phyloP scores from a whole-genome alignment of 108 stramenopile species.

The Fragilaria radians region DNA sequence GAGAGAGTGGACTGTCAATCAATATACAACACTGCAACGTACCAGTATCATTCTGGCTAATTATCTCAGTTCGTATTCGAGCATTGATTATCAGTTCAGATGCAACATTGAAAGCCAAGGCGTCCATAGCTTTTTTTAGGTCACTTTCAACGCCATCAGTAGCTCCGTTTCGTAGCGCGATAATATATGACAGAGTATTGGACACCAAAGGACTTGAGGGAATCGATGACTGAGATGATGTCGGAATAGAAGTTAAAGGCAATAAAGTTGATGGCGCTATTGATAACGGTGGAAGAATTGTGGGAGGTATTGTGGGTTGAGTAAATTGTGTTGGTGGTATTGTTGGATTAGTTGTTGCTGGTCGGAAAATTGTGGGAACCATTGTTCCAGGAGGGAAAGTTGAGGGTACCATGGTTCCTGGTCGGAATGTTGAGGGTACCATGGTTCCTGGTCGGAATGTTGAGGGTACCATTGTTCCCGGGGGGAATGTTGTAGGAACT shows the following conservation, averaged over 20 bases:
- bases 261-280: too few relatives aligned
- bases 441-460: not conserved
- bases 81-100: not conserved
- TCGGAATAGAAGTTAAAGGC: constrained; percentile 4
- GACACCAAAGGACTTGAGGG: not conserved
- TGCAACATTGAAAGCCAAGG: constrained; percentile 16
- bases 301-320: not conserved
- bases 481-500: not conserved
- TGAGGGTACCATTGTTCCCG: constrained; percentile 1
- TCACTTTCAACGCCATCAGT: not conserved
- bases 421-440: too few relatives aligned
- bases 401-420: too few relatives aligned
- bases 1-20: not conserved
- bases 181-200: constrained; percentile 1
- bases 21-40: not conserved
- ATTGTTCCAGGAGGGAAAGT: not conserved
- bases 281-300: too few relatives aligned
- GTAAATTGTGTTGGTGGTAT: not conserved
- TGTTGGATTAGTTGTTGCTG: constrained; percentile 4
- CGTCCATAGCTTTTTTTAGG: constrained; percentile 26
- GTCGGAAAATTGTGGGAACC: not conserved
- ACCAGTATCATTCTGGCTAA: not conserved
- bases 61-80: not conserved
- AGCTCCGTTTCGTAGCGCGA: constrained; percentile 1
- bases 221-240: not conserved